Evolutionary conservation across 148 eudicot genomes (phyloP).

Genomic region (Spergularia marina): DNA sequence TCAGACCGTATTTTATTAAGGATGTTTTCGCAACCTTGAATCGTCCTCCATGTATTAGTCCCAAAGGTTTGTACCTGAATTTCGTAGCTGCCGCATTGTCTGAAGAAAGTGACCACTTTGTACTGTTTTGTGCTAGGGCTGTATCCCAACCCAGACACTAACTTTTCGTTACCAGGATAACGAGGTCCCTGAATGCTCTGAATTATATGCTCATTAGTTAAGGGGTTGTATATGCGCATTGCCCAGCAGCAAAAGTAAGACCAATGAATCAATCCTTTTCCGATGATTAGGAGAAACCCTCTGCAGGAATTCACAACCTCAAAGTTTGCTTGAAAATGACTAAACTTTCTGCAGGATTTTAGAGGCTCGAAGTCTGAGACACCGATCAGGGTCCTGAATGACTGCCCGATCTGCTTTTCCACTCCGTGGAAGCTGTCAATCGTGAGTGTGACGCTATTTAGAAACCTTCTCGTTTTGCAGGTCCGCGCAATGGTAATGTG

Average conservation of each 20-base stretch:
- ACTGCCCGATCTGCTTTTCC: not conserved
- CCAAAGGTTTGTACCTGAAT: not conserved
- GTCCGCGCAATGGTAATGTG: not conserved
- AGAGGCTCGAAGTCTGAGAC: too few species aligned
- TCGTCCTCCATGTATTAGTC: not conserved
- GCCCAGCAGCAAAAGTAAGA: not conserved
- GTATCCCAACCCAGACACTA: constrained; percentile 15
- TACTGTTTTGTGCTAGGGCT: not conserved
- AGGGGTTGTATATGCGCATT: constrained; percentile 6
- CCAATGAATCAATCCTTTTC: too few species aligned
- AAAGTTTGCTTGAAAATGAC: not conserved
- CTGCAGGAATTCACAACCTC: constrained; percentile 13
- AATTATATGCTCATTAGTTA: constrained; percentile 3
- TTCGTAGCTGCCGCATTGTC: not conserved
- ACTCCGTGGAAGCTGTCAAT: not conserved
- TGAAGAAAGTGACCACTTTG: not conserved
- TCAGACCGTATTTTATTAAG: not conserved
- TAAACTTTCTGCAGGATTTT: too few species aligned
- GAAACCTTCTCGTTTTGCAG: not conserved
- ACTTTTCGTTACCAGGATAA: not conserved
- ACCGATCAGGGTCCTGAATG: not conserved
- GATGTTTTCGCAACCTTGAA: not conserved
- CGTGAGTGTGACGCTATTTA: not conserved
- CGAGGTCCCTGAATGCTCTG: too few species aligned
- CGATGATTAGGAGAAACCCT: constrained; percentile 15